These are phyloP conservation scores for Mollisiaceae sp. DNA, from an alignment of 2,329 filamentous ascomycete genomes.

Conservation along the genomic window DNA sequence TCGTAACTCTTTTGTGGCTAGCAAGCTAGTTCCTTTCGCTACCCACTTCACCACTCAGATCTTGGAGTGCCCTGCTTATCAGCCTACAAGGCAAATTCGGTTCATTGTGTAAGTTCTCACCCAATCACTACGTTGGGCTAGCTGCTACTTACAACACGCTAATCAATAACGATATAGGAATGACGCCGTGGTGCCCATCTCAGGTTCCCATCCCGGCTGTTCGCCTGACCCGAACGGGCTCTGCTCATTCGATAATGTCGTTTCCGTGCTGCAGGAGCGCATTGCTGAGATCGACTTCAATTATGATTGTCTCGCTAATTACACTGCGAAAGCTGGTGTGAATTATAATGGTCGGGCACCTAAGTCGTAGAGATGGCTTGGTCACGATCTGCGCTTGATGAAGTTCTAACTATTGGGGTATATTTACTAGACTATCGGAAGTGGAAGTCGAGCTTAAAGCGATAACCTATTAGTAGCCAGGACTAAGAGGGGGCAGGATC, in stretches of 20 bases:
- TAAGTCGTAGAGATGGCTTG: background rate
- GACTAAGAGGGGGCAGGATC: no score
- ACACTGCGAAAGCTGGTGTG: constrained; percentile 19
- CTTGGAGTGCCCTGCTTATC: constrained; percentile 22
- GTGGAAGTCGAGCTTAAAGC: no score
- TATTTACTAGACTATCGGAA: no score
- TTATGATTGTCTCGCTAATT: constrained; percentile 25
- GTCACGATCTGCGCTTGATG: no score
- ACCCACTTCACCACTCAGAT: constrained; percentile 26
- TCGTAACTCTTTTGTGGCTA: constrained; percentile 19
- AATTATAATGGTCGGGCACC: constrained; percentile 26
- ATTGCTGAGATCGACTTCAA: constrained; percentile 26
- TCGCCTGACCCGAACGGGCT: constrained; percentile 20
- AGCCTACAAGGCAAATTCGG: constrained; percentile 19
- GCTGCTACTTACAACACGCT: background rate
- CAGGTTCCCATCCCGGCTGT: constrained; percentile 21
- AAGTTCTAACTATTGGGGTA: no score
- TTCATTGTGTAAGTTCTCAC: constrained; percentile 24
- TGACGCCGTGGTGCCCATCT: constrained; percentile 23
- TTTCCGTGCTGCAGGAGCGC: constrained; percentile 19
- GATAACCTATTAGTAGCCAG: no score
- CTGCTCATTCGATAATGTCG: constrained; percentile 24
- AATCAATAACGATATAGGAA: constrained; percentile 14
- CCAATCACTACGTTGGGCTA: background rate
- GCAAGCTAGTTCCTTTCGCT: constrained; percentile 23